These are phyloP conservation scores for Pseudogymnoascus sp. DNA, from an alignment of 2,329 filamentous ascomycete species.

Conservation along the genomic window DNA sequence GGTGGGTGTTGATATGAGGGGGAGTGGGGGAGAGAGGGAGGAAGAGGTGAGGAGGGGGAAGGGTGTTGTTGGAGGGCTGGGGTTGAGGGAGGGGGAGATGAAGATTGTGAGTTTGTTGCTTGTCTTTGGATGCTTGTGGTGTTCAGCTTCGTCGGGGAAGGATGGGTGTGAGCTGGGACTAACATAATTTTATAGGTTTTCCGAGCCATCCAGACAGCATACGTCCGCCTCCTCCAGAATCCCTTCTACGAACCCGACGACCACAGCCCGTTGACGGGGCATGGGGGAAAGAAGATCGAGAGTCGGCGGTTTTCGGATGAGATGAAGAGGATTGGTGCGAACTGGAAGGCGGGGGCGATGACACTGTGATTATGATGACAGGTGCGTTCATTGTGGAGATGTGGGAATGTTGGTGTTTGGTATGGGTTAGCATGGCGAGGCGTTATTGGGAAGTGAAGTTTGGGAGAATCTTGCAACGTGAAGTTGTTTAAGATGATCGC, in stretches of 20 bases:
- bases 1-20: constrained; percentile 83
- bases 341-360: constrained; percentile 61
- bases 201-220: constrained; percentile 83
- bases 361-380: not conserved
- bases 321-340: constrained; percentile 75
- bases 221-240: constrained; percentile 80
- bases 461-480: not conserved
- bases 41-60: constrained; percentile 18
- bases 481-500: not conserved
- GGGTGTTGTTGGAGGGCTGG: constrained; percentile 42
- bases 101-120: constrained; percentile 52
- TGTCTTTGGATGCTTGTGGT: not conserved
- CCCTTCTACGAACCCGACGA: constrained; percentile 91
- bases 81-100: constrained; percentile 76
- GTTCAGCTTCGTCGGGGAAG: not conserved
- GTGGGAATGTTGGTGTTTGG: not conserved
- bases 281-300: constrained; percentile 61
- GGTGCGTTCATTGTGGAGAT: not conserved
- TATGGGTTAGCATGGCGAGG: constrained; percentile 1
- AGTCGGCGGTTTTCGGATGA: constrained; percentile 74
- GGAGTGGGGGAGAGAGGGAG: constrained; percentile 35
- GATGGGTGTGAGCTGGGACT: constrained; percentile 10
- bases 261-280: constrained; percentile 51
- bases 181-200: constrained; percentile 52
- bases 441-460: not conserved